Conservation (phyloP, 306 rosid genomes). For the Rosa chinensis region DNA sequence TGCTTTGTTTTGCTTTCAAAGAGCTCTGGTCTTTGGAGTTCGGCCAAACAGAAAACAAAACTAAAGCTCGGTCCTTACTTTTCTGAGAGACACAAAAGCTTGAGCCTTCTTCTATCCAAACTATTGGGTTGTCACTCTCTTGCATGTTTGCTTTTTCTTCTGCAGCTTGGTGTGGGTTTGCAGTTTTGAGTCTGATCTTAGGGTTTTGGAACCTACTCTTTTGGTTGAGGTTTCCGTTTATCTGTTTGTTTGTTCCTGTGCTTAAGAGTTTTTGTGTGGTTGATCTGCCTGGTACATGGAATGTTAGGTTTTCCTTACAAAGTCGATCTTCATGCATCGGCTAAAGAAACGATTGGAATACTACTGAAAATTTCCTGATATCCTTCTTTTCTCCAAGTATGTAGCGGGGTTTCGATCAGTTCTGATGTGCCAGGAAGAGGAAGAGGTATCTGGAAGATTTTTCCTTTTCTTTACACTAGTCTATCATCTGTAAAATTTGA, state of each 20-base stretch:
- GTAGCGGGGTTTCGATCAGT: background rate
- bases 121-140: background rate
- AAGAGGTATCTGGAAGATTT: too few relatives aligned
- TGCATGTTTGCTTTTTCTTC: background rate
- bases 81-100: background rate
- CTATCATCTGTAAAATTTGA: too few relatives aligned
- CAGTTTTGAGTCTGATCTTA: background rate
- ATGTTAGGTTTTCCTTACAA: background rate
- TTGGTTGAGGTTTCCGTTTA: background rate
- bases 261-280: background rate
- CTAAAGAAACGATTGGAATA: background rate
- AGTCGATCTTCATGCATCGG: background rate
- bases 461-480: too few relatives aligned
- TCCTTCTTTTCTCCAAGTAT: background rate
- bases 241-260: background rate
- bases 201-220: slow-evolving; percentile 4
- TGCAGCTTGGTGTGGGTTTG: background rate
- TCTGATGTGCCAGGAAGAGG: background rate
- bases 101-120: background rate
- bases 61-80: background rate
- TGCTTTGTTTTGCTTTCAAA: background rate
- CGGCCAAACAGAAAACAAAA: background rate
- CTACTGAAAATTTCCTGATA: background rate
- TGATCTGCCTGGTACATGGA: background rate
- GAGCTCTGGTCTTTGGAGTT: background rate